Evolutionary conservation across 768 basidiomycete species (phyloP), one percentile per base, ranked within the genome.

Genomic region (Russula dissimulans): DNA sequence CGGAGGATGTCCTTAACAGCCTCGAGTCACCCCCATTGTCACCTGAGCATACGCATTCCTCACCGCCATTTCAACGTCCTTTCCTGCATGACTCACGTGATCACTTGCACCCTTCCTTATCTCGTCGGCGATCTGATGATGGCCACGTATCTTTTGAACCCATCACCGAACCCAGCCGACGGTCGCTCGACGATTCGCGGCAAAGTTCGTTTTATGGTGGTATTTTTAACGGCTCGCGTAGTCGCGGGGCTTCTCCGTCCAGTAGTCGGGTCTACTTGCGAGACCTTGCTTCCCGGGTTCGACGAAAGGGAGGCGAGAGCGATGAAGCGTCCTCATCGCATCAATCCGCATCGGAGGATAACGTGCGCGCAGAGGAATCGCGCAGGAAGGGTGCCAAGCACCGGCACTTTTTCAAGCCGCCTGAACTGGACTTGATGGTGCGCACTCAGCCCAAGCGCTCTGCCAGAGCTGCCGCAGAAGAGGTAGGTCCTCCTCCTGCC

Each of bases 131-230:
- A 49, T 78, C 77, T 4, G 69, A 69, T 43, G 82, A 85, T 52
- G 81, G 76, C 10, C 75, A 71, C 36, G 62, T 84, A 34, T 82
- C 84, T 1, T 86, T 86, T 62, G 81, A 86, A 59, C 85, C 84
- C 17, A 64, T 73, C 18, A 70, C 79, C 10, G 78, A 81, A 59
- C 74, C 76, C 5, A 74, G 77, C 10, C 73, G 75, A n/a, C 73
- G 72, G 54, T 83, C 81, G 22, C 58, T 78, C 18, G 78, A 81
- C 14, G 71, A 71, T 10, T 71, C 71, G n/a, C 68, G 66, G 2
- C 66, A 67, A 12, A 71, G 68, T 57, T 73, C 72, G 1, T 42
- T 70, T 1, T 68, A 71, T 65, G 81, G 79, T 65, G 66, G 74
- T 38, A 67, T 73, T 18, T 64, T 69, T 53, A 74, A 70, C 38